A percentile compares a stretch with the other conserved stretches of the same genome.
Conservation (phyloP, 106 monocot species). For the Acanthochlamys bracteata region DNA sequence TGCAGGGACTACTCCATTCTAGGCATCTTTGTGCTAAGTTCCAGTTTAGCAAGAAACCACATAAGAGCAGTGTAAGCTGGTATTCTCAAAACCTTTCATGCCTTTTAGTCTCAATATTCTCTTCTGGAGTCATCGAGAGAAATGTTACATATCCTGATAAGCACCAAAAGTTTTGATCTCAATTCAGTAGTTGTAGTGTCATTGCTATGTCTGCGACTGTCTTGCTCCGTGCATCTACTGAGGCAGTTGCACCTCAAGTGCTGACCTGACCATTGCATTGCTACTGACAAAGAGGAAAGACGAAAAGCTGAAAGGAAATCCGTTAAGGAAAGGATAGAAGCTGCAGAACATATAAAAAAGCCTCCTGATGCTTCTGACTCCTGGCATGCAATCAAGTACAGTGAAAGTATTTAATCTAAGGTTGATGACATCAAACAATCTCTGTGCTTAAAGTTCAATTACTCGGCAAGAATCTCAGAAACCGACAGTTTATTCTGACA, state of each 20-base stretch:
- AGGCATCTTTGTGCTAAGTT: slow-evolving; percentile 62
- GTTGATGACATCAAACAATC: no score
- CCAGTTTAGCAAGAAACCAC: slow-evolving; percentile 52
- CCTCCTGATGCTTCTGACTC: not conserved
- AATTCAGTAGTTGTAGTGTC: not conserved
- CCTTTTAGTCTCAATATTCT: no score
- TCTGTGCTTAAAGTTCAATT: not conserved
- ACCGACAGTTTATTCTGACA: no score
- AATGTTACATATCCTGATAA: no score
- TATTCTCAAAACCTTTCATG: not conserved
- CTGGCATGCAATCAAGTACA: not conserved
- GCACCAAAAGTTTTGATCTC: not conserved
- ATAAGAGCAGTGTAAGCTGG: slow-evolving; percentile 12
- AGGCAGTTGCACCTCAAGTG: not conserved
- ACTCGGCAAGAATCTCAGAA: no score
- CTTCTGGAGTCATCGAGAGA: no score
- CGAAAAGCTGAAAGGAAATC: not conserved
- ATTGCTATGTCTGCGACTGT: not conserved
- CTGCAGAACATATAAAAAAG: not conserved
- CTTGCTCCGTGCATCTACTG: not conserved
- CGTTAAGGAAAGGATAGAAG: not conserved
- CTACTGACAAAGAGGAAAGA: not conserved
- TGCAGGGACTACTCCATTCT: slow-evolving; percentile 83
- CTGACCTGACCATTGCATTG: not conserved
- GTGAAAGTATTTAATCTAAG: no score